These are phyloP conservation scores for Quercus mongolica DNA, from an alignment of 306 rosid genomes.

Conservation along the genomic window DNA sequence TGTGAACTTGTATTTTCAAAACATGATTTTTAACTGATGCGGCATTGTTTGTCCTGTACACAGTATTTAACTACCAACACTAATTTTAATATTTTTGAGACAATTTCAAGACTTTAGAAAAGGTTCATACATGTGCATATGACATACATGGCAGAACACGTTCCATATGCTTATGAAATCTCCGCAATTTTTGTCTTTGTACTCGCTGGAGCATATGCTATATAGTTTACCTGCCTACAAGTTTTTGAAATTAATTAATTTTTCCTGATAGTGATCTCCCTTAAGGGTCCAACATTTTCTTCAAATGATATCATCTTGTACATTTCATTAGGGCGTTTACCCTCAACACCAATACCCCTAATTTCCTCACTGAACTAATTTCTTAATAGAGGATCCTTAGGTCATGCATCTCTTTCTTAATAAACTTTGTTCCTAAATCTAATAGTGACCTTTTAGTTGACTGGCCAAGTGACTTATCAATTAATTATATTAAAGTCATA, in stretches of 20 bases:
- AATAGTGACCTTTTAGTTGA: slow-evolving; percentile 22
- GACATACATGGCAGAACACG: no score
- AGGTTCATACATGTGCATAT: no score
- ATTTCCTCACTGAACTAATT: neutral
- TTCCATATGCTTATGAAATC: no score
- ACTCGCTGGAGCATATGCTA: neutral
- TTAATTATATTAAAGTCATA: slow-evolving; percentile 11
- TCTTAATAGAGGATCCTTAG: neutral
- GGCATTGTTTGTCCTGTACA: no score
- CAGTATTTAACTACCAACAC: no score
- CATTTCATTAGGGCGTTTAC: neutral
- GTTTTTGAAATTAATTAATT: neutral
- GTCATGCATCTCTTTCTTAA: neutral
- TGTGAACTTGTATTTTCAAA: no score
- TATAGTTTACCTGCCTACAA: neutral
- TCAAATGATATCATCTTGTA: neutral
- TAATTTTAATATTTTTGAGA: no score
- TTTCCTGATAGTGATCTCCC: neutral
- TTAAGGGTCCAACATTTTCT: neutral
- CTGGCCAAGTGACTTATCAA: slow-evolving; percentile 25
- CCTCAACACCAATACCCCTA: neutral
- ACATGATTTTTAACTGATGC: no score
- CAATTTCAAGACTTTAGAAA: no score
- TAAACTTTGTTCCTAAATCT: slow-evolving; percentile 36
- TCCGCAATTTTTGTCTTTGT: no score